These are phyloP conservation scores for Sordaria brevicollis DNA, from an alignment of 495 filamentous ascomycete species.

Conservation along the genomic window DNA sequence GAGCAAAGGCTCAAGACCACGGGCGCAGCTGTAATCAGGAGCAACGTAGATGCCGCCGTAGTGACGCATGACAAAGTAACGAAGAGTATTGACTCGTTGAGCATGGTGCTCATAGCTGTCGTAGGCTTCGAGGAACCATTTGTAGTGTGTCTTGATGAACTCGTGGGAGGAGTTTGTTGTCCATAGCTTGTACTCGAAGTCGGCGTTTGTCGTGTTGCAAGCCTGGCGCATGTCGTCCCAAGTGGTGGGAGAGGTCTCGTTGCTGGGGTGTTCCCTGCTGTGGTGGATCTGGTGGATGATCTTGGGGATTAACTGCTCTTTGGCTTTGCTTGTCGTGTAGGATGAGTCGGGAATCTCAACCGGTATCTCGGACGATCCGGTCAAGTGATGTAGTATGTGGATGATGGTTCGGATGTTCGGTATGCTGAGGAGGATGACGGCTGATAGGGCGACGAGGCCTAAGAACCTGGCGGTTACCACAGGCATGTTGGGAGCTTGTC, in stretches of 20 bases:
- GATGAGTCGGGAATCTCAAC: conserved; percentile 1
- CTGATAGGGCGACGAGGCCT: background rate
- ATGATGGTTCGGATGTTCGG: background rate
- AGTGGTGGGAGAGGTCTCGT: conserved; percentile 55
- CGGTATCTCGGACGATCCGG: background rate
- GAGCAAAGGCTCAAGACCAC: conserved; percentile 68
- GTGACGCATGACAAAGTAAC: conserved; percentile 73
- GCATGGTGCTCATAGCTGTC: conserved; percentile 70
- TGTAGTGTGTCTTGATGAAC: conserved; percentile 65
- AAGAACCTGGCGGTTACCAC: background rate
- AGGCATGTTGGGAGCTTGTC: background rate
- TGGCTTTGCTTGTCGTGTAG: background rate
- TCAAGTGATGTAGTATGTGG: conserved; percentile 1
- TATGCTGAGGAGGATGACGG: background rate
- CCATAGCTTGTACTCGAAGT: conserved; percentile 84
- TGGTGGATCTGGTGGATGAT: conserved; percentile 85
- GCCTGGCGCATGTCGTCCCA: conserved; percentile 66
- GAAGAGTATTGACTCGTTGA: conserved; percentile 74
- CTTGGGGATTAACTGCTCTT: conserved; percentile 50
- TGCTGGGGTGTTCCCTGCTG: conserved; percentile 32
- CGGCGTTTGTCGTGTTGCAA: conserved; percentile 62
- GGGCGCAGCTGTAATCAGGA: conserved; percentile 74
- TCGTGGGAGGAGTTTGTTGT: conserved; percentile 62
- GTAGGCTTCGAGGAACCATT: conserved; percentile 77
- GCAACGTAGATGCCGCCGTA: conserved; percentile 85